Evolutionary conservation across 2,329 filamentous ascomycete species (phyloP), one percentile per base, ranked within the genome.

Genomic region (Aureobasidium sp.): DNA sequence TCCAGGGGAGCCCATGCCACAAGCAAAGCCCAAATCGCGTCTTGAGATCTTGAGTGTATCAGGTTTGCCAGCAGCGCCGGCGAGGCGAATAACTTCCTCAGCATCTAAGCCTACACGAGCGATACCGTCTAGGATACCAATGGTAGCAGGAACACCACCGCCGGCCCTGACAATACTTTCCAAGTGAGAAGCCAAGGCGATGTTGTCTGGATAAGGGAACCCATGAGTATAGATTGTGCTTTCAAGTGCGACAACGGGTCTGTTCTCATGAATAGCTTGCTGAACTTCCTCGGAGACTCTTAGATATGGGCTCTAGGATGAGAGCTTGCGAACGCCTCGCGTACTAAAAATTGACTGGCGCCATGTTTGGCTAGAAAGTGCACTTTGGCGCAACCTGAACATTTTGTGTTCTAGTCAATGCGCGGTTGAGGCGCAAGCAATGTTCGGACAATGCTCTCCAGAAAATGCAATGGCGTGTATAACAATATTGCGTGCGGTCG

Each of bases 171-270:
- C 89, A 44, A 95, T 81, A 13, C 86, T 85, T 70, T 97, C 90
- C 63, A 97, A 83, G 50, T 87, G 82, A 37, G 85, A 83, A n/a
- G 90, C 90, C 14, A 99, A 80, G 27, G 88, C 86, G 44, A 88
- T 76, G 67, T 89, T 90, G 32, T 88, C 83, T 0, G 87, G 87
- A 67, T 88, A 88, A 2, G 87, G 86, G 66, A 86, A 89, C 62
- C 85, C 85, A 76, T 99, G 94, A 1, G 94, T 99, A 75, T 99
- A 97, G 68, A 99, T 97, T 5, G 94, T 96, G 2, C 90, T 91
- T 75, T 99, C 94, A 5, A 99, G 81, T 16, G 93, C 94, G 11
- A 99, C 92, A 4, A 99, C 87, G 0, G 94, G 93, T 68, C 85
- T 86, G 61, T 86, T 85, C 13, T 84, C 82, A 45, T 84, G 79